Percentiles rank a stretch among this genome's conserved stretches.
Evolutionary conservation across 345 rosid genomes (phyloP).

Genomic region (Camelina sativa): DNA sequence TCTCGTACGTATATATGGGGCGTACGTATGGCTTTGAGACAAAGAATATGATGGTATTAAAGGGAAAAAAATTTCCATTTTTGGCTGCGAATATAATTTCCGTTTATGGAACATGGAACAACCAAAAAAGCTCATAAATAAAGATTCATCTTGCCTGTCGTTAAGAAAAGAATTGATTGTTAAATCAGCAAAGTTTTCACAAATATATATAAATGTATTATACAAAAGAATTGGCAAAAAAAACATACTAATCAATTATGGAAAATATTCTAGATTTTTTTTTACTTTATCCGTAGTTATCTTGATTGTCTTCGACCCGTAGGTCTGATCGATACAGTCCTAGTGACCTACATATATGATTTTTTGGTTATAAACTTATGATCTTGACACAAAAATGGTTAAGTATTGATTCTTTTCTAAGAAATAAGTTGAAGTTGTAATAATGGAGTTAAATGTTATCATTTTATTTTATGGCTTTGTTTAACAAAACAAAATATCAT

Average conservation of each 20-base stretch:
- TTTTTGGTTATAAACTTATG: neutral
- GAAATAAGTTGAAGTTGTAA: neutral
- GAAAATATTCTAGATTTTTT: conserved; percentile 1
- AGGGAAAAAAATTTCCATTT: conserved; percentile 27
- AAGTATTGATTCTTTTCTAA: neutral
- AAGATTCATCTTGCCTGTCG: conserved; percentile 39
- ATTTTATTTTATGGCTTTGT: neutral
- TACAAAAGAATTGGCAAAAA: neutral
- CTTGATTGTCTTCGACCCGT: neutral
- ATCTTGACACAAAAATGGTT: neutral
- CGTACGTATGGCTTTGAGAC: conserved; percentile 22
- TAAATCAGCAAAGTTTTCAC: conserved; percentile 34
- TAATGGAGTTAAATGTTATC: neutral
- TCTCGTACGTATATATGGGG: neutral
- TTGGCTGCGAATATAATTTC: conserved; percentile 45
- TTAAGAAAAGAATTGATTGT: conserved; percentile 44
- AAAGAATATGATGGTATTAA: conserved; percentile 36
- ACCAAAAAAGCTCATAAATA: conserved; percentile 34
- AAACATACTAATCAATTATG: neutral
- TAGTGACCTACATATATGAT: too few relatives aligned
- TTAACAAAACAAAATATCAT: neutral
- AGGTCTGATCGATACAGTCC: neutral
- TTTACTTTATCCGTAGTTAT: conserved; percentile 17
- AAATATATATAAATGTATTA: neutral
- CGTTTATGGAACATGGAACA: conserved; percentile 41